Percentiles rank a stretch among this genome's conserved stretches.
Conservation (phyloP, 306 rosid species). For the Lupinus albus region DNA sequence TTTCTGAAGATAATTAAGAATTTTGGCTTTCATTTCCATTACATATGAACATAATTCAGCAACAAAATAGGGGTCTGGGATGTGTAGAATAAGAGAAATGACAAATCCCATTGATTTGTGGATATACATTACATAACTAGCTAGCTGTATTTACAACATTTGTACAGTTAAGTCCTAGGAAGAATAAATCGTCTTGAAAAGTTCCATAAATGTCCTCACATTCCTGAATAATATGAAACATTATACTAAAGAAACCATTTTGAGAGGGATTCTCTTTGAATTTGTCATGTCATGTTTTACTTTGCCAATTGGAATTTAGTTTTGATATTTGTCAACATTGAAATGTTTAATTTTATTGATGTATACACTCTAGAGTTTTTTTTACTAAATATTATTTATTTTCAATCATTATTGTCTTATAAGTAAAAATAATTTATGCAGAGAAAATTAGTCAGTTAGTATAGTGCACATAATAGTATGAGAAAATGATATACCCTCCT, state of each 20-base stretch:
- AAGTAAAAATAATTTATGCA: too few species aligned
- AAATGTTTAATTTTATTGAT: too few species aligned
- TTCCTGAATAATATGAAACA: slow-evolving; percentile 28
- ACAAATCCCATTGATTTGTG: slow-evolving; percentile 56
- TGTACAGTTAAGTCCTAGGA: slow-evolving; percentile 63
- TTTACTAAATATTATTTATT: too few species aligned
- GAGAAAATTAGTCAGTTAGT: too few species aligned
- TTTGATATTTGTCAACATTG: too few species aligned
- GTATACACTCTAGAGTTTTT: too few species aligned
- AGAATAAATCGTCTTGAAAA: slow-evolving; percentile 46
- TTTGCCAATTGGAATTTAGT: too few species aligned
- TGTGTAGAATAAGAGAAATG: slow-evolving; percentile 59
- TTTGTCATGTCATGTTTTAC: too few species aligned
- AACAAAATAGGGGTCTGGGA: slow-evolving; percentile 42
- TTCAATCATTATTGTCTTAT: too few species aligned
- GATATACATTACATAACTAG: slow-evolving; percentile 40
- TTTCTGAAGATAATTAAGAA: slow-evolving; percentile 38
- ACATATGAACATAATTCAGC: slow-evolving; percentile 45
- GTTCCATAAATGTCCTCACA: slow-evolving; percentile 22
- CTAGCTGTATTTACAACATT: slow-evolving; percentile 45
- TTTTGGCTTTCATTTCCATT: slow-evolving; percentile 36
- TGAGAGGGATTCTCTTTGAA: not conserved
- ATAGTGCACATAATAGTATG: too few species aligned
- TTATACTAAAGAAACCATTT: not conserved
- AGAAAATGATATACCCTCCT: too few species aligned